phyloP scores from a whole-genome alignment of 2,329 filamentous ascomycete genomes.

The Monilinia laxa region DNA sequence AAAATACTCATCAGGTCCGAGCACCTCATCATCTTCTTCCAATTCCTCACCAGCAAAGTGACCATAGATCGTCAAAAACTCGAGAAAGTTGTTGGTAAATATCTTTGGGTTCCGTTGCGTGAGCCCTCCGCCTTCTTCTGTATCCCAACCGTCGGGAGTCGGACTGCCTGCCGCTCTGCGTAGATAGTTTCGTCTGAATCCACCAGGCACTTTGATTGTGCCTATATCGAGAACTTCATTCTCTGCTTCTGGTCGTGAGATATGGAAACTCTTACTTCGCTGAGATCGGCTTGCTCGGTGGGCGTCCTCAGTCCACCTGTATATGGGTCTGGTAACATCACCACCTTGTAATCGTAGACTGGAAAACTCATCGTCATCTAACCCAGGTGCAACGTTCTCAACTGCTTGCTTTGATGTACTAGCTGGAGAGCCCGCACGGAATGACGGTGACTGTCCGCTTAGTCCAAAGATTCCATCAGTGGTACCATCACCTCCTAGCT shows the following conservation, averaged over 20 bases:
- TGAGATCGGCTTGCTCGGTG: conserved; percentile 62
- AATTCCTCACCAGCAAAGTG: conserved; percentile 97
- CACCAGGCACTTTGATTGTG: conserved; percentile 88
- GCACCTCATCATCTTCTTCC: conserved; percentile 90
- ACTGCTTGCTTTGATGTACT: conserved; percentile 39
- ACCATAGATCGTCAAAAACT: conserved; percentile 91
- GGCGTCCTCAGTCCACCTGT: conserved; percentile 92
- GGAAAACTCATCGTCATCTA: conserved; percentile 80
- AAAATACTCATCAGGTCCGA: conserved; percentile 88
- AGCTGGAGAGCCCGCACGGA: conserved; percentile 41
- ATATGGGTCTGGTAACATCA: conserved; percentile 91
- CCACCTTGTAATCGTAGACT: conserved; percentile 91
- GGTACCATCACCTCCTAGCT: conserved; percentile 32
- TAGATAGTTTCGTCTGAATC: conserved; percentile 88
- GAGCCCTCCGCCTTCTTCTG: conserved; percentile 41
- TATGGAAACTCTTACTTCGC: conserved; percentile 85
- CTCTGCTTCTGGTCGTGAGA: conserved; percentile 74
- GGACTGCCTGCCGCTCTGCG: conserved; percentile 71
- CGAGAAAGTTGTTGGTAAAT: conserved; percentile 89
- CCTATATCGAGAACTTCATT: conserved; percentile 81
- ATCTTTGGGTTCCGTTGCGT: conserved; percentile 54
- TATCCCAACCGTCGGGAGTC: conserved; percentile 43
- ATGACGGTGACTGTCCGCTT: conserved; percentile 41
- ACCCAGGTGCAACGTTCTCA: conserved; percentile 40
- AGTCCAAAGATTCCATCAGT: conserved; percentile 32